A percentile compares a stretch with the other conserved stretches of the same genome.
These are phyloP conservation scores for Penicillium psychrofluorescens DNA, from an alignment of 495 filamentous ascomycete genomes.

Conservation along the genomic window DNA sequence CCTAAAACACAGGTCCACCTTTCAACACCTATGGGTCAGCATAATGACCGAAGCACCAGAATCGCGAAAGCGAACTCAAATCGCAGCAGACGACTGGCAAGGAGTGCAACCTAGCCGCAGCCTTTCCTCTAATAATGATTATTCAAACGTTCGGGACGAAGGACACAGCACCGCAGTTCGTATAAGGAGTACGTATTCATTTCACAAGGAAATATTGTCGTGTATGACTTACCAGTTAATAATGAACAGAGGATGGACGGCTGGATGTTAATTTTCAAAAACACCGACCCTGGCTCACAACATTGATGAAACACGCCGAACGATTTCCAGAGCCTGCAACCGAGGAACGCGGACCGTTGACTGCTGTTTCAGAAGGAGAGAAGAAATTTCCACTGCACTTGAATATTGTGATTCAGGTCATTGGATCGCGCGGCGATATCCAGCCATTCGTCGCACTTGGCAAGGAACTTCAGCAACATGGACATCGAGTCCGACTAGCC, in stretches of 20 bases:
- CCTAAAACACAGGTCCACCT: too few species aligned
- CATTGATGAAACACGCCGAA: slow-evolving; percentile 1
- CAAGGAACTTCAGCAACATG: slow-evolving; percentile 53
- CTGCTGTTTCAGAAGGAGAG: slow-evolving; percentile 45
- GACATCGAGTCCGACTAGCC: slow-evolving; percentile 71
- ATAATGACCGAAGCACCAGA: too few species aligned
- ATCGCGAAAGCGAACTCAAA: too few species aligned
- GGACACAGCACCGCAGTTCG: not conserved
- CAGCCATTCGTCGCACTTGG: slow-evolving; percentile 70
- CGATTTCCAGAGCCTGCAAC: not conserved
- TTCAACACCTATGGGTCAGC: too few species aligned
- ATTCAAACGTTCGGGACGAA: not conserved
- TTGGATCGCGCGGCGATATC: slow-evolving; percentile 72
- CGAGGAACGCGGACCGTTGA: not conserved
- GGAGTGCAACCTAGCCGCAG: too few species aligned
- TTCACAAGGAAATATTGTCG: not conserved
- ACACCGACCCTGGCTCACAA: slow-evolving; percentile 1
- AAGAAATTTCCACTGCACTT: slow-evolving; percentile 46
- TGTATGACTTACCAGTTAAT: not conserved
- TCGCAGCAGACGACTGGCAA: too few species aligned
- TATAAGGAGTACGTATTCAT: not conserved
- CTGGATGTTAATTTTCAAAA: slow-evolving; percentile 2
- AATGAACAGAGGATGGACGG: slow-evolving; percentile 1
- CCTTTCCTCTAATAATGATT: too few species aligned
- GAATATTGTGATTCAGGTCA: slow-evolving; percentile 75